Base-by-base conservation (phyloP, 2,329 filamentous ascomycete genomes). In the Xylaria hypoxylon region DNA sequence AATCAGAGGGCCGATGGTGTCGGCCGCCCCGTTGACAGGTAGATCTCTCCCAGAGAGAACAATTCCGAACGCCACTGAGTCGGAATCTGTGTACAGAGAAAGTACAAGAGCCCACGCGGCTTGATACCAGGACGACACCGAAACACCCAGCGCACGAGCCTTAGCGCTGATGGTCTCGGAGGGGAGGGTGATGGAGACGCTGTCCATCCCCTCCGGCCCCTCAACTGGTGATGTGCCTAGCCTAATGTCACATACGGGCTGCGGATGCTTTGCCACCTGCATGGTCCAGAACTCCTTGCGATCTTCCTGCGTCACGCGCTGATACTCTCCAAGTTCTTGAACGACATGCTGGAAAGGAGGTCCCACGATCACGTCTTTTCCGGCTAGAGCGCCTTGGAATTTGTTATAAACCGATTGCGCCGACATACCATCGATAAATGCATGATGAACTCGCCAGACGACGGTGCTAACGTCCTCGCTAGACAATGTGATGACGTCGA, bases 91-190 rank as follows among this genome's bases (percentile, higher is more conserved):
- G 52, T 77, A 80, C 8, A 60, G 51, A 0, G 73, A 71, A 1
- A 81, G 58, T 7, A 72, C 62, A 1, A 82, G 33, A 1, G 74
- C 78, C 80, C 80, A 82, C 1, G 79, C 80, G 5, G 77, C 76
- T 15, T 63, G 44, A 17, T 40, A 63, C 52, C 26, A 56, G 28
- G 15, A 38, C 31, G 28, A 45, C 28, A 35, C 55, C 13, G 28
- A 42, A 15, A 45, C n/a, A 24, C 24, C 40, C 6, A 57, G 40
- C 19, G 15, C 40, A 2, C 40, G 40, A 33, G 40, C 40, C 8
- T 45, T 31, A 8, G 28, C 28, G 28, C 28, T 31, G 28, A 31
- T 31, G 5, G 5, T 31, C 8, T 31, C 28, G 28, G 28, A 31
- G 28, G 28, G 28, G 2, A 31, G 5, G 28, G 28, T 31, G 28